Conservation (phyloP, 163 green algal species). For the Trebouxia gelatinosa region DNA sequence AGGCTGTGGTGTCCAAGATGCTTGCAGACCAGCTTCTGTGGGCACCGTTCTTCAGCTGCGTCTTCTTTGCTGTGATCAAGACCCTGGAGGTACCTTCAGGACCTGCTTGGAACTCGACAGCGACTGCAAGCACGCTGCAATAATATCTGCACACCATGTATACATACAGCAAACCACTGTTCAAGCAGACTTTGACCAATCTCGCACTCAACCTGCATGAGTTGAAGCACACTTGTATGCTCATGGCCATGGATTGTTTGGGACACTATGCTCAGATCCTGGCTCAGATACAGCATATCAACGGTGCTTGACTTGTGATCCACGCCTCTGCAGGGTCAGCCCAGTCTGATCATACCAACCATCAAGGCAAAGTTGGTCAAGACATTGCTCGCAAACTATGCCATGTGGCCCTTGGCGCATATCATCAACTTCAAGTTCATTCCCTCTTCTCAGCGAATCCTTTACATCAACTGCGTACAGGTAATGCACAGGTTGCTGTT, state of each 20-base stretch:
- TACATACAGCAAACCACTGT: too few species aligned
- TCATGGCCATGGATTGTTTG: too few species aligned
- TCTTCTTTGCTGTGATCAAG: slow-evolving; percentile 49
- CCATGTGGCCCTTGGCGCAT: slow-evolving; percentile 66
- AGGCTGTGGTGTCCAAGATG: slow-evolving; percentile 47
- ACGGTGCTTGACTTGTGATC: too few species aligned
- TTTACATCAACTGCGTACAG: slow-evolving; percentile 48
- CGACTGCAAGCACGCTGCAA: too few species aligned
- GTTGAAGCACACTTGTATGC: too few species aligned
- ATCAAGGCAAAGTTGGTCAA: slow-evolving; percentile 48
- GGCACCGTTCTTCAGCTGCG: slow-evolving; percentile 47
- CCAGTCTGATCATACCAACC: slow-evolving; percentile 27
- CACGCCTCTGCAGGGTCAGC: slow-evolving; percentile 39
- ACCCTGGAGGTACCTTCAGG: slow-evolving; percentile 38
- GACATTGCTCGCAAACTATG: slow-evolving; percentile 55
- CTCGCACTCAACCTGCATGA: too few species aligned
- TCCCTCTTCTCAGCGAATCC: slow-evolving; percentile 51
- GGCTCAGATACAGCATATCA: too few species aligned
- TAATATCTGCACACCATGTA: too few species aligned
- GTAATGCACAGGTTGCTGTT: not conserved
- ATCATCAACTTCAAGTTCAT: slow-evolving; percentile 73
- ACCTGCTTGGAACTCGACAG: too few species aligned
- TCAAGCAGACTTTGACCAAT: too few species aligned
- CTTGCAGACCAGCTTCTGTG: slow-evolving; percentile 45
- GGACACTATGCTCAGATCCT: too few species aligned